Evolutionary conservation across 1,284 basidiomycete species (phyloP).

Genomic region (Papiliotrema nemorosa): DNA sequence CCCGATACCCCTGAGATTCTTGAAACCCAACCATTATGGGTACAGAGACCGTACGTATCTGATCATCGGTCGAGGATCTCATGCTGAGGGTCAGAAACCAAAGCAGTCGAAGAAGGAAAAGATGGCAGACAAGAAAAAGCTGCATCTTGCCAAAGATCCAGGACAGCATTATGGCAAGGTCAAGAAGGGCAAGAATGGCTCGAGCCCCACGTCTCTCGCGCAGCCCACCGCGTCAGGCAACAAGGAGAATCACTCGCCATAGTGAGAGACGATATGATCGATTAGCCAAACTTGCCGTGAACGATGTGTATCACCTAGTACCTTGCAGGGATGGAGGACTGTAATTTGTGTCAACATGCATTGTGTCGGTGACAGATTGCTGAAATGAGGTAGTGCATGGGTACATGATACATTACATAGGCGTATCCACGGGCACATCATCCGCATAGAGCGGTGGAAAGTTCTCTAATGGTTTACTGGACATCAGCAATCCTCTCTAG

Average conservation of each 20-base stretch:
- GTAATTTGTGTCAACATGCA: neutral
- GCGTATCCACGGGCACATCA: conserved; percentile 16
- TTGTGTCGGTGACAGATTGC: neutral
- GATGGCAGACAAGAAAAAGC: conserved; percentile 17
- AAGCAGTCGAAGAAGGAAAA: conserved; percentile 21
- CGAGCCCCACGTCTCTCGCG: neutral
- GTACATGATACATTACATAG: conserved; percentile 8
- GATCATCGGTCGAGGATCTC: no score
- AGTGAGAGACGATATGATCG: no score
- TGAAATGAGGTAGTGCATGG: neutral
- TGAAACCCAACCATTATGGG: no score
- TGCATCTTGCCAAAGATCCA: conserved; percentile 5
- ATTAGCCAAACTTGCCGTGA: no score
- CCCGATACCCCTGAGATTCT: no score
- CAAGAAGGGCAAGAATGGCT: conserved; percentile 5
- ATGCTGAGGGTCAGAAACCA: conserved; percentile 1
- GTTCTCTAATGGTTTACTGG: conserved; percentile 36
- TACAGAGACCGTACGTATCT: neutral
- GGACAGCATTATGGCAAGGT: conserved; percentile 11
- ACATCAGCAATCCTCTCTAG: neutral
- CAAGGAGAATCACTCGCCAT: neutral
- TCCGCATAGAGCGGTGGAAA: conserved; percentile 41
- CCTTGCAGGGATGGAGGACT: no score
- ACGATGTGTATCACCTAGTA: no score
- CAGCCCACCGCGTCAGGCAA: neutral